A percentile compares a stretch with the other conserved stretches of the same genome.
Conservation (phyloP, 345 rosid species). For the Euphorbia pulcherrima region DNA sequence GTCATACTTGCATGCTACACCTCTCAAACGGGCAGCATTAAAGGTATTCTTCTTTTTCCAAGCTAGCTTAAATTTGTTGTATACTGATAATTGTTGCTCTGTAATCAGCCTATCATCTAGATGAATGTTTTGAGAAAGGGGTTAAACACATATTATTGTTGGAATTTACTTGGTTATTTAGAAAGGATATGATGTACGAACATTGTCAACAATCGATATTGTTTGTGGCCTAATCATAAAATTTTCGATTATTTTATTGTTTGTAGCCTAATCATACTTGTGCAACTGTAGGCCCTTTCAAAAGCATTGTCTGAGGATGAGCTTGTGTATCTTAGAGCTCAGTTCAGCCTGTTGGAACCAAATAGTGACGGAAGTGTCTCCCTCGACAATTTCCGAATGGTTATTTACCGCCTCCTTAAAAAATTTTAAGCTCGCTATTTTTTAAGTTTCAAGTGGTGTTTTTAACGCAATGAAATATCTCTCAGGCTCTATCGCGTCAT, state of each 20-base stretch:
- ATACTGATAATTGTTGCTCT: neutral
- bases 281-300: conserved; percentile 69
- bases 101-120: neutral
- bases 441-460: neutral
- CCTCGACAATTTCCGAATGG: conserved; percentile 67
- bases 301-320: conserved; percentile 85
- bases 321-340: conserved; percentile 70
- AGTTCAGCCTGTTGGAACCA: conserved; percentile 79
- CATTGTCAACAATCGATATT: no score
- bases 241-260: neutral
- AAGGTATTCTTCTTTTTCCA: conserved; percentile 43
- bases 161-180: neutral
- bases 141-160: neutral
- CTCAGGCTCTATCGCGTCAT: conserved; percentile 69
- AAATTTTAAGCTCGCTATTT: neutral
- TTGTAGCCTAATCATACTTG: conserved; percentile 5
- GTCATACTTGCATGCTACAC: conserved; percentile 66
- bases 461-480: neutral
- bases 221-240: neutral
- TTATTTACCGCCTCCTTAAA: conserved; percentile 29
- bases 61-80: neutral
- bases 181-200: neutral
- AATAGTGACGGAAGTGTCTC: conserved; percentile 65
- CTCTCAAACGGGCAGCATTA: conserved; percentile 74
- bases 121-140: neutral